These are phyloP conservation scores for Babesia sp. DNA, from an alignment of 169 alveolate genomes.

Conservation along the genomic window DNA sequence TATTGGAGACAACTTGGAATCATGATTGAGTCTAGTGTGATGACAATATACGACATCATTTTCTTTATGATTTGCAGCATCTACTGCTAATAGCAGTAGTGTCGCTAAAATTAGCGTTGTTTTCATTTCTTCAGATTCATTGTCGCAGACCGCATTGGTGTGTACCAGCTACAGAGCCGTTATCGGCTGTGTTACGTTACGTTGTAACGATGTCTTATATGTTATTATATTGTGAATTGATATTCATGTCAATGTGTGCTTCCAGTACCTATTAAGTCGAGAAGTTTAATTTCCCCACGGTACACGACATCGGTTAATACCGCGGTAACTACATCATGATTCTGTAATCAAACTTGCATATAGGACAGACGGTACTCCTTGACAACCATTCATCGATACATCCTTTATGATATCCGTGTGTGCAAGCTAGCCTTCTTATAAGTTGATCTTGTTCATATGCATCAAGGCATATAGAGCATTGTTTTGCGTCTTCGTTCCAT, in stretches of 20 bases:
- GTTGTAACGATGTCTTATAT: background rate
- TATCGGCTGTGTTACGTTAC: background rate
- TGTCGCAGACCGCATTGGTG: background rate
- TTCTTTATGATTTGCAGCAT: background rate
- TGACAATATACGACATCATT: slow-evolving; percentile 17
- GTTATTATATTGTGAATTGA: background rate
- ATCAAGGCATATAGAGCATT: slow-evolving; percentile 57
- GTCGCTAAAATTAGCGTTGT: background rate
- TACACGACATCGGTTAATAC: slow-evolving; percentile 2
- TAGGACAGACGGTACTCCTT: slow-evolving; percentile 68
- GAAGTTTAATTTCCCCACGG: background rate
- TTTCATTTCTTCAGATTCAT: background rate
- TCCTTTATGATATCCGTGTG: slow-evolving; percentile 61
- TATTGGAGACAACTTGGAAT: background rate
- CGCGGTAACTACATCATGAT: slow-evolving; percentile 24
- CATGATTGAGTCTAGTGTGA: background rate
- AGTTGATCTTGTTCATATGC: slow-evolving; percentile 42
- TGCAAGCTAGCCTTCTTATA: slow-evolving; percentile 59
- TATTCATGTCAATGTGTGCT: background rate
- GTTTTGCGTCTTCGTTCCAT: slow-evolving; percentile 21
- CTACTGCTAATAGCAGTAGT: background rate
- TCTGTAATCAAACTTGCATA: slow-evolving; percentile 60
- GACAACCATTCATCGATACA: slow-evolving; percentile 67
- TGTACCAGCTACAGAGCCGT: background rate
- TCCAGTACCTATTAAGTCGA: background rate